Evolutionary conservation across 2,329 filamentous ascomycete genomes (phyloP).

Genomic region (Fusarium veterinarium): DNA sequence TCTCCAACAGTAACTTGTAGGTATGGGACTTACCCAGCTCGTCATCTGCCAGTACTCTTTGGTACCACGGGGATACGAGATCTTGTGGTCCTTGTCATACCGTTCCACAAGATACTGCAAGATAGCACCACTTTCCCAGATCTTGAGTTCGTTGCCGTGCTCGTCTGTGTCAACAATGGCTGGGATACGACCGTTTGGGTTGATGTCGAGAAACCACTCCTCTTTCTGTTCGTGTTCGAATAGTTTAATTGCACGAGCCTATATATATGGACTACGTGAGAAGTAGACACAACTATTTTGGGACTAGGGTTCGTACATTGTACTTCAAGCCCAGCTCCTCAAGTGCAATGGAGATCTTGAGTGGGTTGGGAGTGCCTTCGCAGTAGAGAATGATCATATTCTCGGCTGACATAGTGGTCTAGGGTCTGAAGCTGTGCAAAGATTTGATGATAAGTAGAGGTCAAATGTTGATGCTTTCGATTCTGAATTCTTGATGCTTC

Average conservation of each 20-base stretch:
- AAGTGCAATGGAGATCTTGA: conserved; percentile 86
- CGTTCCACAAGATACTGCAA: conserved; percentile 84
- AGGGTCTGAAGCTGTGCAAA: background rate
- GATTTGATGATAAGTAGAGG: background rate
- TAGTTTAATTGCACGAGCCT: conserved; percentile 72
- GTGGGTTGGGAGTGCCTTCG: conserved; percentile 84
- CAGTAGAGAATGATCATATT: conserved; percentile 81
- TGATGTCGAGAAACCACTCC: conserved; percentile 88
- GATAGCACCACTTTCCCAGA: conserved; percentile 88
- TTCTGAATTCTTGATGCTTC: background rate
- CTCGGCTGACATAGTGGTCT: background rate
- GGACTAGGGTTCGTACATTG: conserved; percentile 59
- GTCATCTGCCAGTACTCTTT: conserved; percentile 82
- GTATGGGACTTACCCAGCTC: conserved; percentile 70
- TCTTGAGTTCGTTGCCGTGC: conserved; percentile 75
- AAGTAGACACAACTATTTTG: no score
- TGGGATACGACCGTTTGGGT: conserved; percentile 91
- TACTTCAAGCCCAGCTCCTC: conserved; percentile 87
- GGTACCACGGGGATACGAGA: conserved; percentile 78
- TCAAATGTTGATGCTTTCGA: background rate
- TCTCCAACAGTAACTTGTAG: background rate
- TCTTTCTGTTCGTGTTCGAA: conserved; percentile 80
- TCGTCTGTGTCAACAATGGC: conserved; percentile 82
- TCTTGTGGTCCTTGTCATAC: conserved; percentile 84
- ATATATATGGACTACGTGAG: background rate